A percentile compares a stretch with the other conserved stretches of the same genome.
Conservation (phyloP, 2,329 filamentous ascomycete species). For the Sclerotinia glacialis region DNA sequence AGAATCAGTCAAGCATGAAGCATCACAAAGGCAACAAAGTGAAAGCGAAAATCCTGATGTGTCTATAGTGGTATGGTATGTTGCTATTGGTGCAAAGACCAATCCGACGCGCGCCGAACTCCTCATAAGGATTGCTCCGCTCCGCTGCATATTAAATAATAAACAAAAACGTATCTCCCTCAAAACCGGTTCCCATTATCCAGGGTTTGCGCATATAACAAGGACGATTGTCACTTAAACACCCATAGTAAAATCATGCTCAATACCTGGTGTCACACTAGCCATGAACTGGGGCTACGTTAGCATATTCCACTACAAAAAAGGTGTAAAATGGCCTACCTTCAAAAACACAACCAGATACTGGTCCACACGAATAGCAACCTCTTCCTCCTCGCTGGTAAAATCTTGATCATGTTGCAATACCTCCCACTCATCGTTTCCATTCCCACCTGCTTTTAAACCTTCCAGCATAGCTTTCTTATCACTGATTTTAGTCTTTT, state of each 20-base stretch:
- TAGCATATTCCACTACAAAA: neutral
- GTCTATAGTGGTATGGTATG: constrained; percentile 1
- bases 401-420: constrained; percentile 57
- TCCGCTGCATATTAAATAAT: constrained; percentile 4
- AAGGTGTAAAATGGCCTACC: constrained; percentile 44
- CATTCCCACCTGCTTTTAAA: constrained; percentile 50
- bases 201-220: neutral
- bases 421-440: constrained; percentile 64
- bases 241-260: constrained; percentile 97
- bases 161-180: neutral
- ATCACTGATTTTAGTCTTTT: constrained; percentile 56
- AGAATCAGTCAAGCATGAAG: neutral
- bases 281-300: constrained; percentile 65
- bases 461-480: constrained; percentile 40
- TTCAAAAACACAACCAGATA: constrained; percentile 86
- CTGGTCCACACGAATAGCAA: constrained; percentile 82
- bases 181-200: neutral
- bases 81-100: constrained; percentile 10
- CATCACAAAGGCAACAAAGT: neutral
- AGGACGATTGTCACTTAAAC: constrained; percentile 51
- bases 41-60: neutral
- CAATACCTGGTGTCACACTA: constrained; percentile 92
- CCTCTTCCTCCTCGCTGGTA: constrained; percentile 63
- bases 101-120: constrained; percentile 5
- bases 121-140: constrained; percentile 13